Conservation (phyloP, 2,329 filamentous ascomycete species). For the Cordyceps tenuipes region DNA sequence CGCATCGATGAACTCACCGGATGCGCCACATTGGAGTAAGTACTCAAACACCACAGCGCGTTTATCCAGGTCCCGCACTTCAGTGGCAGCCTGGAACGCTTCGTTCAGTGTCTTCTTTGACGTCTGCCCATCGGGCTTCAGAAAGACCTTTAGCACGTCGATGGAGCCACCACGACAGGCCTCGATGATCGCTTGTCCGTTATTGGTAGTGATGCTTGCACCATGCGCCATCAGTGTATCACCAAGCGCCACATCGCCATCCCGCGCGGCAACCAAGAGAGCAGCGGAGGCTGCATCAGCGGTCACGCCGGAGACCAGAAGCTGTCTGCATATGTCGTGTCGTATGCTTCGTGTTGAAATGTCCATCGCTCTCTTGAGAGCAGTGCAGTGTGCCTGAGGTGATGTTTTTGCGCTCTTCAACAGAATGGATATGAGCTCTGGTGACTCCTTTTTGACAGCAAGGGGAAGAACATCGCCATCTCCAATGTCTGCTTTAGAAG, state of each 20-base stretch:
- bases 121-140: constrained; percentile 32
- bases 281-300: constrained; percentile 39
- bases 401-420: constrained; percentile 30
- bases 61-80: constrained; percentile 40
- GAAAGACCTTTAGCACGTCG: constrained; percentile 41
- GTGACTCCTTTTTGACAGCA: constrained; percentile 37
- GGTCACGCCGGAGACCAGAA: constrained; percentile 39
- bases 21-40: constrained; percentile 41
- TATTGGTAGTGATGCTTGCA: constrained; percentile 40
- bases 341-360: constrained; percentile 32
- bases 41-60: constrained; percentile 42
- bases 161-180: constrained; percentile 43
- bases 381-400: constrained; percentile 28
- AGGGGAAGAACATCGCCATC: constrained; percentile 41
- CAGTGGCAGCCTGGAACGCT: constrained; percentile 48
- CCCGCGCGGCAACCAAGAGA: constrained; percentile 41
- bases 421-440: constrained; percentile 39
- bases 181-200: constrained; percentile 46
- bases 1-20: constrained; percentile 41
- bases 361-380: constrained; percentile 36
- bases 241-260: constrained; percentile 44
- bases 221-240: constrained; percentile 43
- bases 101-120: constrained; percentile 36
- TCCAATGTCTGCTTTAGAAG: constrained; percentile 37
- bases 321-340: constrained; percentile 34